Conservation (phyloP, 257 asterid genomes). For the Craterostigma plantagineum region DNA sequence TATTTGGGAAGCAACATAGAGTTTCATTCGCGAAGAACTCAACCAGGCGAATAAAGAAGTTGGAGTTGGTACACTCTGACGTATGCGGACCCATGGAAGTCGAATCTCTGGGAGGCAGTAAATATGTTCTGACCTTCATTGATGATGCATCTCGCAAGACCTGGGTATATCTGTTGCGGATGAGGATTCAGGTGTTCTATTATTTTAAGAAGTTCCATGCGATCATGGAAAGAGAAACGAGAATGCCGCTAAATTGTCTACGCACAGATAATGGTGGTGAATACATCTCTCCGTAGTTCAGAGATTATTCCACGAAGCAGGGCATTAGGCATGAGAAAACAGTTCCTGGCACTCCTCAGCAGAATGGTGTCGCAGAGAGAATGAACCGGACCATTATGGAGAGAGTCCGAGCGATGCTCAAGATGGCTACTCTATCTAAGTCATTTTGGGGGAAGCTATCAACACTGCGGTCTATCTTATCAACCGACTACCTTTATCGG, state of each 20-base stretch:
- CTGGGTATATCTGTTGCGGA: too few species aligned
- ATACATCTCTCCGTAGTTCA: neutral
- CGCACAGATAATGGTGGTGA: neutral
- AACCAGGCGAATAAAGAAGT: neutral
- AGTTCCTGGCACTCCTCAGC: neutral
- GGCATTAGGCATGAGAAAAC: neutral
- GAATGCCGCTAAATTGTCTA: neutral
- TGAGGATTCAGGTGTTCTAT: too few species aligned
- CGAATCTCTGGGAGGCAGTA: neutral
- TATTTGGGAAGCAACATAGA: neutral
- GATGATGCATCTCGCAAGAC: too few species aligned
- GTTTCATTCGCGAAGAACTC: neutral
- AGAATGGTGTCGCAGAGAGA: neutral
- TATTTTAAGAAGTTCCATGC: too few species aligned
- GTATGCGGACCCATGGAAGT: neutral
- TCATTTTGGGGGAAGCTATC: neutral
- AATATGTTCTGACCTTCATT: neutral
- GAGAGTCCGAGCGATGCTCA: neutral
- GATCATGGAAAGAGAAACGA: too few species aligned
- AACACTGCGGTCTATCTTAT: neutral
- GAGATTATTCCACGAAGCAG: neutral
- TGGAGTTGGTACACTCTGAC: neutral
- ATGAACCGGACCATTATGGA: neutral
- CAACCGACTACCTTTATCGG: neutral
- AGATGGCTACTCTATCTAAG: slow-evolving; percentile 1